Evolutionary conservation across 1,284 basidiomycete species (phyloP).

Genomic region (Neolentinus lepideus): DNA sequence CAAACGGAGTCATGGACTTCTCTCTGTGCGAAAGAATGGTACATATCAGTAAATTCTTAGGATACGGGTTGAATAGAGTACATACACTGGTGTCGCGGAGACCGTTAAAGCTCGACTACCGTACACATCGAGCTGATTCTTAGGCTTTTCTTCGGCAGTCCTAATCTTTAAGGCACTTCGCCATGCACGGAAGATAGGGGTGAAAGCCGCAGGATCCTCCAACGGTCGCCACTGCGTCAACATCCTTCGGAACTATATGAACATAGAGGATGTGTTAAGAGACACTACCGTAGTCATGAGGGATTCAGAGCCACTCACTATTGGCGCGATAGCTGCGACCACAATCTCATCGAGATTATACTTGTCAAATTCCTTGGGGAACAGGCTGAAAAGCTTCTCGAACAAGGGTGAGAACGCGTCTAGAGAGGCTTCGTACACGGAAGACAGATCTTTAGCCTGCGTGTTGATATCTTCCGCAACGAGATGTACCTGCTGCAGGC

Average conservation of each 20-base stretch:
- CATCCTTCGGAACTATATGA: conserved; percentile 48
- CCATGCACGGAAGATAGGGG: conserved; percentile 66
- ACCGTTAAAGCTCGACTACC: conserved; percentile 33
- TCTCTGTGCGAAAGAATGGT: conserved; percentile 28
- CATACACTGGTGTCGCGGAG: conserved; percentile 30
- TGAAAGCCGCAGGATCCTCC: conserved; percentile 54
- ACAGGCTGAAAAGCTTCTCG: conserved; percentile 65
- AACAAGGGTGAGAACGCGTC: conserved; percentile 68
- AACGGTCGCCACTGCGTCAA: conserved; percentile 70
- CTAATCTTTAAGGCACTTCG: conserved; percentile 57
- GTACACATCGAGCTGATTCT: conserved; percentile 49
- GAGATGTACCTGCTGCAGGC: conserved; percentile 69
- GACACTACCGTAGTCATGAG: neutral
- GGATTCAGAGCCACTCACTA: conserved; percentile 34
- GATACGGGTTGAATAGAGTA: conserved; percentile 5
- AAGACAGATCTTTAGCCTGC: conserved; percentile 56
- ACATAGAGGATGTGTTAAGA: conserved; percentile 5
- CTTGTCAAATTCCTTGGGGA: conserved; percentile 70
- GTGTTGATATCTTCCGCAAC: conserved; percentile 63
- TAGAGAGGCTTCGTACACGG: conserved; percentile 60
- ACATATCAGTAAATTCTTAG: conserved; percentile 4
- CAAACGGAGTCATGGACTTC: conserved; percentile 88
- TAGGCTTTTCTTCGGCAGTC: conserved; percentile 29
- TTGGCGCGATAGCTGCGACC: conserved; percentile 82
- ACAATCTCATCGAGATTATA: conserved; percentile 87